Percentiles rank a stretch among this genome's conserved stretches.
These are phyloP conservation scores for Discostella stelligeroides DNA, from an alignment of 108 stramenopile genomes.

Conservation along the genomic window DNA sequence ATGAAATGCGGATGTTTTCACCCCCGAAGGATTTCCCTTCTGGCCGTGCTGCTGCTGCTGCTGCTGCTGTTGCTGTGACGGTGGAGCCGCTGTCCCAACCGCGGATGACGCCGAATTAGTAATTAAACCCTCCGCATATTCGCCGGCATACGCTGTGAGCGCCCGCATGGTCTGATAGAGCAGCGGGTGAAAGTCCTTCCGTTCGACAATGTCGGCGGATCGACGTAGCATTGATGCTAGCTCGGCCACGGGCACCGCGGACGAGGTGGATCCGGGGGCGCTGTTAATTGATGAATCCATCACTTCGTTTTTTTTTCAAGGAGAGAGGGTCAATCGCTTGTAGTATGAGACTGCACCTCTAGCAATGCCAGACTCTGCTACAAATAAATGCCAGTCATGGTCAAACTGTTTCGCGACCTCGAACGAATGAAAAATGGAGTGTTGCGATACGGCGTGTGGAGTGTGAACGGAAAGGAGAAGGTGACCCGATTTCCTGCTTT, in stretches of 20 bases:
- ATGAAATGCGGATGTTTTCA: conserved; percentile 30
- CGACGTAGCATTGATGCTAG: conserved; percentile 68
- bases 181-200: conserved; percentile 60
- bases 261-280: background rate
- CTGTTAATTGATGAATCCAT: conserved; percentile 3
- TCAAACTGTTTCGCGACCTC: too few species aligned
- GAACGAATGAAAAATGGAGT: too few species aligned
- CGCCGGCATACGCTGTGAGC: conserved; percentile 45
- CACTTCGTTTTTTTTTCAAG: too few species aligned
- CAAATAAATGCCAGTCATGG: too few species aligned
- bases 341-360: too few species aligned
- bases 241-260: conserved; percentile 5
- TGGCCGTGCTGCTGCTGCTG: conserved; percentile 3
- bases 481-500: too few species aligned
- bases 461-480: too few species aligned
- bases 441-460: too few species aligned
- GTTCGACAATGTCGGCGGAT: conserved; percentile 67
- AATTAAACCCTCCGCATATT: conserved; percentile 36
- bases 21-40: conserved; percentile 3
- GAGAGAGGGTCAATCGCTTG: too few species aligned
- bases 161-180: conserved; percentile 60
- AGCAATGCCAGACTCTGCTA: too few species aligned
- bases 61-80: conserved; percentile 8
- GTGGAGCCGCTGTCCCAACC: background rate
- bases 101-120: background rate